Evolutionary conservation across 1,284 basidiomycete genomes (phyloP).

Genomic region (Vanrija sp.): DNA sequence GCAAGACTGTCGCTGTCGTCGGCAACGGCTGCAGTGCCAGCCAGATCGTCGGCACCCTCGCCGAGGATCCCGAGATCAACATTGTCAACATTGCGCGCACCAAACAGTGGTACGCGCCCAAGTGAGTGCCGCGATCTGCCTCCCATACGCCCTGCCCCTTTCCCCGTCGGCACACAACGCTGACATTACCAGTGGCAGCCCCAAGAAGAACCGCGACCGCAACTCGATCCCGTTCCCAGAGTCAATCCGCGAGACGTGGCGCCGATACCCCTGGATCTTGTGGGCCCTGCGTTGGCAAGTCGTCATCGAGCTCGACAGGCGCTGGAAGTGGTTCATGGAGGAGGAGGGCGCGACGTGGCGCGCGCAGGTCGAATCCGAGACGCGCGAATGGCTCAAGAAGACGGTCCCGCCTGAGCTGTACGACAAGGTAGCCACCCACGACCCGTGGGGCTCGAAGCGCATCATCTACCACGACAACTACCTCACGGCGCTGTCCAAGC

Average conservation of each 20-base stretch:
- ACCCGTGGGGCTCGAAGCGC: slow-evolving; percentile 23
- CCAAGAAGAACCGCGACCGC: not conserved
- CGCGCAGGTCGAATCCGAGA: no score
- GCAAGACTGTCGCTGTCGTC: slow-evolving; percentile 4
- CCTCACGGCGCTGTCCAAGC: slow-evolving; percentile 16
- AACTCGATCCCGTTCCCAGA: slow-evolving; percentile 3
- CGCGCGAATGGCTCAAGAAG: not conserved
- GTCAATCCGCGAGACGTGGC: not conserved
- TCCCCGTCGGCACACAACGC: not conserved
- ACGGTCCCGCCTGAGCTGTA: not conserved
- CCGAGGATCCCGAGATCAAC: slow-evolving; percentile 20
- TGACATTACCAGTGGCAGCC: not conserved
- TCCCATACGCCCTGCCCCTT: no score
- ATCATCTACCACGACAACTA: slow-evolving; percentile 23
- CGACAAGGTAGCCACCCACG: slow-evolving; percentile 14
- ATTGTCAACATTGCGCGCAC: slow-evolving; percentile 21
- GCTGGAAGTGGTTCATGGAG: not conserved
- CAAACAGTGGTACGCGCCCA: slow-evolving; percentile 22
- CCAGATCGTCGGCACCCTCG: slow-evolving; percentile 24
- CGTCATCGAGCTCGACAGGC: not conserved
- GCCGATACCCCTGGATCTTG: not conserved
- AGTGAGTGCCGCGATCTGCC: no score
- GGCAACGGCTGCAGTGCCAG: slow-evolving; percentile 14
- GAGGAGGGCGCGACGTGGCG: no score
- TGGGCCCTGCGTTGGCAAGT: not conserved